Evolutionary conservation across 208 protist species (phyloP), one percentile per base, ranked within the genome.

Genomic region (Trichomonas vaginalis): DNA sequence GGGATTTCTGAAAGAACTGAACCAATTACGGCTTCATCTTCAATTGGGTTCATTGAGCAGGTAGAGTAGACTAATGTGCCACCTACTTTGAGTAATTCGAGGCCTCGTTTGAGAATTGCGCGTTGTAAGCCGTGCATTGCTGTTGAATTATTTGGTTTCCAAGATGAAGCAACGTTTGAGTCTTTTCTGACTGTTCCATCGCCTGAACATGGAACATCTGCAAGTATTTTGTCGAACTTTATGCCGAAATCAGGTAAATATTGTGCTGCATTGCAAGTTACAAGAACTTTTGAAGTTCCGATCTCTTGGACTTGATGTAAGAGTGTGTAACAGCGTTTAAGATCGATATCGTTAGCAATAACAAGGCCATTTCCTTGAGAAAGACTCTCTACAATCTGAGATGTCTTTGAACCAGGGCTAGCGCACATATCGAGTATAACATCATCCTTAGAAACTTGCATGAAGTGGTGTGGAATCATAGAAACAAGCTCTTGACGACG

Each of bases 11-110:
- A 62, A 12, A 97, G 87, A 47, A 98, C 80, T 45, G 87, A 95
- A 1, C 96, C 95, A 70, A 98, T 97, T 49, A 98, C 97, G 0
- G 97, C 97, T 95, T 98, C 97, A 61, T 98, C 96, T 96, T 98
- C 97, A 62, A 97, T 87, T n/a, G 97, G 97, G 46, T 97, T 97
- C 47, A 97, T 83, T 35, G 96, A 97, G 95, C 97, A 98, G 0
- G 97, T 98, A 0, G 97, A 97, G 90, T 98, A 98, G 17, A 98
- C 97, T 14, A 97, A 51, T 0, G 83, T 21, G 37, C 97, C 97
- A 21, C 97, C 83, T 40, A 39, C 96, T 10, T 87, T 79, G 35
- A 96, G 62, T 56, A 97, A 95, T 35, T 96, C 82, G 0, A 70
- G 39, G 21, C 95, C 88, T 23, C 96, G 61, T 40, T 56, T 45